phyloP scores from a whole-genome alignment of 1,284 basidiomycete species.

The Pseudozyma tsukubaensis region DNA sequence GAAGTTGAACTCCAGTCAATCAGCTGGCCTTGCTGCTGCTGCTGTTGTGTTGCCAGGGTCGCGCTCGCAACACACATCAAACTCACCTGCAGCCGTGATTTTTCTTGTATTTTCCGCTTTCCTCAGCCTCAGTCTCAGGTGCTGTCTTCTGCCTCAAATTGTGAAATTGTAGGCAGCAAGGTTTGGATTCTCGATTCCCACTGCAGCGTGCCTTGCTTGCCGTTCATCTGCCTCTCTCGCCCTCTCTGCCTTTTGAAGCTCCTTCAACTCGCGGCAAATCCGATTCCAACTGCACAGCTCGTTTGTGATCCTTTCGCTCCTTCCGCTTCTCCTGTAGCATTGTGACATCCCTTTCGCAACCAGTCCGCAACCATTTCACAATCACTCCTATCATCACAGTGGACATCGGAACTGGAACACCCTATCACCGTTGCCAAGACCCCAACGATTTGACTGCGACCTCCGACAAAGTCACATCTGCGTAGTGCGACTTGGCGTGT shows the following conservation, averaged over 20 bases:
- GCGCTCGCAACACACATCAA: background rate
- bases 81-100: constrained; percentile 9
- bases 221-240: background rate
- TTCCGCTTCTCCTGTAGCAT: background rate
- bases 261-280: constrained; percentile 3
- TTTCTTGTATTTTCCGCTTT: constrained; percentile 2
- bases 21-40: background rate
- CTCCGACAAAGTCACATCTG: too few relatives aligned
- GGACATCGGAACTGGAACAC: too few relatives aligned
- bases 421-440: too few relatives aligned
- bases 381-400: too few relatives aligned
- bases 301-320: background rate
- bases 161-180: background rate
- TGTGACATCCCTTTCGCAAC: background rate
- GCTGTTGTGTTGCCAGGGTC: background rate
- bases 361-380: background rate
- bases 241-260: background rate
- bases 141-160: background rate
- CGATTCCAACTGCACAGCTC: background rate
- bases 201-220: constrained; percentile 3
- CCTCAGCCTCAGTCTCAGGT: background rate
- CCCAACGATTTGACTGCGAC: too few relatives aligned
- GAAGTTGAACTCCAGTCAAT: too few relatives aligned
- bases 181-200: background rate
- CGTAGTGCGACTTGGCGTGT: too few relatives aligned